phyloP scores from a whole-genome alignment of 768 basidiomycete genomes.

The Kwoniella bestiolae region DNA sequence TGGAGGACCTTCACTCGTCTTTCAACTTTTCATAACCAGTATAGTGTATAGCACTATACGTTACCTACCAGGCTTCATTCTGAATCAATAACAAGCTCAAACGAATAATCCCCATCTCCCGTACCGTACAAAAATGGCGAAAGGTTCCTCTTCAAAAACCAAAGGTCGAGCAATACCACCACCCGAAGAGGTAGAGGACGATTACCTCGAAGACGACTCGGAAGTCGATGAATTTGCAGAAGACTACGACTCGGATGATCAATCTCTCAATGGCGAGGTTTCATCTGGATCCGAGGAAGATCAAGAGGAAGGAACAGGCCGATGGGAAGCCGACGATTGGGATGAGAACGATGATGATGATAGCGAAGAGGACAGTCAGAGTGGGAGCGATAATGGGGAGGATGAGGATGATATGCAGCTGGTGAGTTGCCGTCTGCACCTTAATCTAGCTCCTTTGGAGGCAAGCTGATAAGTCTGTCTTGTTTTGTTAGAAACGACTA shows the following conservation, averaged over 20 bases:
- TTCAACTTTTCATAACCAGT: not conserved
- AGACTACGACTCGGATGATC: slow-evolving; percentile 30
- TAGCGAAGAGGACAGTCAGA: slow-evolving; percentile 13
- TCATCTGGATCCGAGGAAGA: slow-evolving; percentile 16
- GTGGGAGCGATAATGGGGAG: slow-evolving; percentile 21
- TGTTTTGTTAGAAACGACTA: slow-evolving; percentile 25
- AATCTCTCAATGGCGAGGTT: too few relatives aligned
- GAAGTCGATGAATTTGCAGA: slow-evolving; percentile 56
- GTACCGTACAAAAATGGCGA: slow-evolving; percentile 18
- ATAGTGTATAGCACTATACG: not conserved
- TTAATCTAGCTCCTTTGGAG: not conserved
- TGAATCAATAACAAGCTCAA: not conserved
- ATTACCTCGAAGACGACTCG: slow-evolving; percentile 45
- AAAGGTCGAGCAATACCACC: slow-evolving; percentile 1
- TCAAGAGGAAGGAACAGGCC: slow-evolving; percentile 40
- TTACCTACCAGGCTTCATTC: not conserved
- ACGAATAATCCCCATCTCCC: too few relatives aligned
- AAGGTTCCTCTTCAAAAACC: slow-evolving; percentile 9
- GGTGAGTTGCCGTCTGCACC: not conserved
- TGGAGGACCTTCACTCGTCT: slow-evolving; percentile 8
- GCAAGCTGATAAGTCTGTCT: not conserved
- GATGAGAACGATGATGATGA: slow-evolving; percentile 40
- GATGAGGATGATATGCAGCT: slow-evolving; percentile 29
- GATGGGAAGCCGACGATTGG: slow-evolving; percentile 47
- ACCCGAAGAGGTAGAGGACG: slow-evolving; percentile 25